phyloP scores from a whole-genome alignment of 345 rosid species.

The Theobroma cacao region DNA sequence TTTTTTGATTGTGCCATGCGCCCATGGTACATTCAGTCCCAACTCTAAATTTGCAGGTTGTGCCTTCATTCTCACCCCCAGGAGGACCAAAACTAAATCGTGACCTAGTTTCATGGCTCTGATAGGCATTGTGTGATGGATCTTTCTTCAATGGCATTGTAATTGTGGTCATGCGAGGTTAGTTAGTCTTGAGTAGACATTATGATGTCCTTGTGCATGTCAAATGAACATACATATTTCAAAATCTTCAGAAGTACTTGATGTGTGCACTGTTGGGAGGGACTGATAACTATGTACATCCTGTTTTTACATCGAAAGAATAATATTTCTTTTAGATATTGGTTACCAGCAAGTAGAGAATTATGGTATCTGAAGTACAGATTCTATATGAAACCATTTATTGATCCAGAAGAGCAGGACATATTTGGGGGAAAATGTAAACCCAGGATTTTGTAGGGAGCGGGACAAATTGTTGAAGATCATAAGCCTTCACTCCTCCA shows the following conservation, averaged over 20 bases:
- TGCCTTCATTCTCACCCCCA: background rate
- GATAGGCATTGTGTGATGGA: background rate
- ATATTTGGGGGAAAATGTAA: background rate
- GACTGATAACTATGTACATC: background rate
- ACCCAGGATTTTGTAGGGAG: background rate
- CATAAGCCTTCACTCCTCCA: background rate
- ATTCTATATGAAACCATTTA: background rate
- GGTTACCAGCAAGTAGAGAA: background rate
- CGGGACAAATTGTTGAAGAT: background rate
- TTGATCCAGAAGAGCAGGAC: background rate
- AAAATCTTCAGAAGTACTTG: background rate
- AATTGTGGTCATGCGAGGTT: background rate
- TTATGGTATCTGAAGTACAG: background rate
- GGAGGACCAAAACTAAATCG: background rate
- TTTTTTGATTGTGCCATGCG: background rate
- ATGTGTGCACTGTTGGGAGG: background rate
- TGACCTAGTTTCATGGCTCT: background rate
- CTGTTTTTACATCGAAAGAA: background rate
- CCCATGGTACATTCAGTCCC: background rate
- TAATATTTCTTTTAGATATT: background rate
- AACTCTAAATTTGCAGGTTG: background rate
- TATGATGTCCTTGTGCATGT: background rate
- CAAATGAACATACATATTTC: background rate
- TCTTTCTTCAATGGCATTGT: background rate
- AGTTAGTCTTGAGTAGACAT: background rate